These are phyloP conservation scores for Penicillium tannophilum DNA, from an alignment of 495 filamentous ascomycete species.

Conservation along the genomic window DNA sequence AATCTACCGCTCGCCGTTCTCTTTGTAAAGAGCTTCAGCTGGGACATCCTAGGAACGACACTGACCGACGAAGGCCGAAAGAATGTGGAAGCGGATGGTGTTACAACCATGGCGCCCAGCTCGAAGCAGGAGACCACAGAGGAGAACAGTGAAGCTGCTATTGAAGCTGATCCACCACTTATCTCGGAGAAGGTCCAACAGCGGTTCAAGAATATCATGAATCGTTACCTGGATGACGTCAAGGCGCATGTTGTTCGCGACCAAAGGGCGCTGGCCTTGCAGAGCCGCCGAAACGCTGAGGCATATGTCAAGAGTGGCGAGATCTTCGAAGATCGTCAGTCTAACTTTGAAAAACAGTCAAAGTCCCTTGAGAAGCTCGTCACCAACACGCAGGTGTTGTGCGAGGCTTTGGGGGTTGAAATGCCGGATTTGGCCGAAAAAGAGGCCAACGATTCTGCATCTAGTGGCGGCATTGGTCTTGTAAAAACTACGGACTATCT, in stretches of 20 bases:
- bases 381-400: conserved; percentile 86
- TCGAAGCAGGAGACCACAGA: conserved; percentile 51
- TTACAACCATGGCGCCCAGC: conserved; percentile 52
- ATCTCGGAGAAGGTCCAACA: conserved; percentile 74
- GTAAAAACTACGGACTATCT: conserved; percentile 94
- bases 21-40: conserved; percentile 95
- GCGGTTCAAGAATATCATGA: conserved; percentile 85
- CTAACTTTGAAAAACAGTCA: conserved; percentile 89
- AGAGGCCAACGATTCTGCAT: conserved; percentile 62
- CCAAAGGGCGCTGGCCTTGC: conserved; percentile 78
- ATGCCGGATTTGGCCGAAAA: conserved; percentile 92
- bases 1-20: conserved; percentile 90
- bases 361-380: conserved; percentile 91
- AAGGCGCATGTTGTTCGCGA: conserved; percentile 86
- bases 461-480: conserved; percentile 82
- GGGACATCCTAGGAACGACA: conserved; percentile 89
- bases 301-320: conserved; percentile 98
- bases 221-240: conserved; percentile 90
- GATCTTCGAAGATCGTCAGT: conserved; percentile 96
- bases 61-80: conserved; percentile 73
- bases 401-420: conserved; percentile 84
- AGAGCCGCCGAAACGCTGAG: conserved; percentile 93
- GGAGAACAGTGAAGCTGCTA: conserved; percentile 40
- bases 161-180: conserved; percentile 65
- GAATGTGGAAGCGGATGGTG: conserved; percentile 82